Base-by-base conservation (phyloP, 495 filamentous ascomycete species). In the Penicillium bialowiezense region DNA sequence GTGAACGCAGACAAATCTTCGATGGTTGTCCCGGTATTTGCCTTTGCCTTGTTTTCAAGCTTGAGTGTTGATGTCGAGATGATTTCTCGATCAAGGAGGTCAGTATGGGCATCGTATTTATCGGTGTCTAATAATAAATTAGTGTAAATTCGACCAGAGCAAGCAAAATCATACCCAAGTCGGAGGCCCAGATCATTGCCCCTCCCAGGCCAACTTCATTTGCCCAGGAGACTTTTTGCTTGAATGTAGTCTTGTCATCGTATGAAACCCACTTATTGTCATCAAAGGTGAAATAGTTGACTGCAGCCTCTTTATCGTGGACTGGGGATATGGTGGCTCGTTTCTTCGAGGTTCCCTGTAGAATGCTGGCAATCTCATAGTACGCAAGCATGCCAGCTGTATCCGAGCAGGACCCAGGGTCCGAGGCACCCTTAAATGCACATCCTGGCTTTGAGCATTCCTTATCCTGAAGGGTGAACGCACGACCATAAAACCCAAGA, bases 401-500 rank as follows among this genome's bases (percentile, higher is more conserved):
- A 10, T 40, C 32, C 7, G 51, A 79, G 50, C 75, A 80, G 1
- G 21, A 13, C 1, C 74, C 76, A 1, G 39, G 19, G 15, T 56
- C 14, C 13, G 28, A 54, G 5, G 50, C 49, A 1, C 44, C 54
- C 8, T 32, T 45, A 36, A 67, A 70, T 3, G 34, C 39, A 45
- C 68, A 68, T 14, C 58, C 60, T 0, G 63, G 36, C 12, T 56
- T 43, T 42, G 64, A 51, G 51, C 75, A 80, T 7, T 7, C 20
- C 0, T 62, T 34, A 33, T 74, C 62, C 0, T 41, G 0, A 18
- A 77, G 54, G 0, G 69, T 73, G 52, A 69, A 79, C 13, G 20
- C 45, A 0, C 68, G 57, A 8, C 67, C 74, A 46, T 78, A 77
- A 51, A 71, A 73, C 0, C 56, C 74, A 3, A 76, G 39, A 1